phyloP scores from a whole-genome alignment of 176 grass and related monocot genomes.

The Cenchrus purpureus region DNA sequence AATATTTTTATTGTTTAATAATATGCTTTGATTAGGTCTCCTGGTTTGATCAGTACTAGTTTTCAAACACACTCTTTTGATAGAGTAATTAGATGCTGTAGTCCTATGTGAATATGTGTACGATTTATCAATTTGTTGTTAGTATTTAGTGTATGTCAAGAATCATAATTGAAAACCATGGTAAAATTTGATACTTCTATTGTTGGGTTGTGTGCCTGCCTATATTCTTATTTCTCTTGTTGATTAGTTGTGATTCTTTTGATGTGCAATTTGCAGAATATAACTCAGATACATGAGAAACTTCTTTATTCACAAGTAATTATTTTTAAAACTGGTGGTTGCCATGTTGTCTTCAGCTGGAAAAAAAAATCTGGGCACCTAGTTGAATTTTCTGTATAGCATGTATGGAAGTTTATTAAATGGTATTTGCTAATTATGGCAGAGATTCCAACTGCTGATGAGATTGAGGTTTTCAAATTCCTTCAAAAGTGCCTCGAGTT shows the following conservation, averaged over 20 bases:
- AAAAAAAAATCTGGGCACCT: slow-evolving; percentile 22
- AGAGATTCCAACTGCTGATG: slow-evolving; percentile 83
- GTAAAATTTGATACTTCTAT: slow-evolving; percentile 5
- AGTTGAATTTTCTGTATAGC: slow-evolving; percentile 26
- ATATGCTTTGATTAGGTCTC: background rate
- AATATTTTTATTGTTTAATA: background rate
- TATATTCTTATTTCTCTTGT: slow-evolving; percentile 32
- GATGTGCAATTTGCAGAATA: slow-evolving; percentile 12
- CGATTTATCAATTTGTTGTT: slow-evolving; percentile 6
- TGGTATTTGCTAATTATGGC: slow-evolving; percentile 41
- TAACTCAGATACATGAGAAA: slow-evolving; percentile 8
- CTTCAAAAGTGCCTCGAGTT: slow-evolving; percentile 91
- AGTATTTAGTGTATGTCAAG: slow-evolving; percentile 23
- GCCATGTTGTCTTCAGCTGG: background rate
- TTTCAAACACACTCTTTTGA: slow-evolving; percentile 17
- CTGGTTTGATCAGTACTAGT: background rate
- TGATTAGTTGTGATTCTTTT: slow-evolving; percentile 25
- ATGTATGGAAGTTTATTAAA: slow-evolving; percentile 33
- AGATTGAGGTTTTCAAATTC: slow-evolving; percentile 93
- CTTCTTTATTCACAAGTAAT: slow-evolving; percentile 30
- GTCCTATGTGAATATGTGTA: slow-evolving; percentile 29
- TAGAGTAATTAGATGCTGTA: slow-evolving; percentile 26
- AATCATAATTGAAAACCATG: slow-evolving; percentile 1
- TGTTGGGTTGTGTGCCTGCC: slow-evolving; percentile 11
- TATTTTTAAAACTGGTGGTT: slow-evolving; percentile 2